Evolutionary conservation across 805 yeast genomes (phyloP), one percentile per base, ranked within the genome.

Genomic region (Pichia manshurica): DNA sequence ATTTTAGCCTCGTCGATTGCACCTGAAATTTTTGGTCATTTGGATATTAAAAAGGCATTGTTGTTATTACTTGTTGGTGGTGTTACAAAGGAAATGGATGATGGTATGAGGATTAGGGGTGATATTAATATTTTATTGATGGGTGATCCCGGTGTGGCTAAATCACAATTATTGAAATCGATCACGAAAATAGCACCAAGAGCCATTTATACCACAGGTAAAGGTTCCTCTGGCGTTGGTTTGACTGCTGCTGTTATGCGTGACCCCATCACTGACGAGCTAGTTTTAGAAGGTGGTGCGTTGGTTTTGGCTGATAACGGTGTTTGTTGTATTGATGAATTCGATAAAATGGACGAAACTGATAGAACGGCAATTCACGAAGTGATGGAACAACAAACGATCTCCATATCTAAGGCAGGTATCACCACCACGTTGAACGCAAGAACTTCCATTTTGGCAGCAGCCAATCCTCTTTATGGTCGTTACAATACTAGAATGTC

Each of bases 81-180:
- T 60, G 97, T 90, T 39, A 86, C 95, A 42, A 93, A 93, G 64
- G 87, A 82, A 60, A 81, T 91, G 57, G 96, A 95, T 39, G 99
- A 93, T 68, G 99, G 99, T 55, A 81, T 93, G 87, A 81, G 84
- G 61, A 93, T 93, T 60, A 82, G 99, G 72, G 99, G 99, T 60
- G 99, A 93, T 64, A 87, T 93, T 57, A 93, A 93, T 62, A 78
- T 93, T 47, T 84, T 97, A 70, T 74, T 93, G 45, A 91, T 93
- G 97, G 99, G 99, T 58, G 99, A 93, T 63, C 99, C 99, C 37
- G 99, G 99, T 74, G 99, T 93, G 46, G 99, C 99, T 61, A 93
- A 93, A 68, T 93, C 98, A 3, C 99, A 93, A 74, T 72, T 93
- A 61, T 73, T 93, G 54, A 93, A 93, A 64, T 84, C 95, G 31